Base-by-base conservation (phyloP, 83 land plant genomes). In the Picea abies region DNA sequence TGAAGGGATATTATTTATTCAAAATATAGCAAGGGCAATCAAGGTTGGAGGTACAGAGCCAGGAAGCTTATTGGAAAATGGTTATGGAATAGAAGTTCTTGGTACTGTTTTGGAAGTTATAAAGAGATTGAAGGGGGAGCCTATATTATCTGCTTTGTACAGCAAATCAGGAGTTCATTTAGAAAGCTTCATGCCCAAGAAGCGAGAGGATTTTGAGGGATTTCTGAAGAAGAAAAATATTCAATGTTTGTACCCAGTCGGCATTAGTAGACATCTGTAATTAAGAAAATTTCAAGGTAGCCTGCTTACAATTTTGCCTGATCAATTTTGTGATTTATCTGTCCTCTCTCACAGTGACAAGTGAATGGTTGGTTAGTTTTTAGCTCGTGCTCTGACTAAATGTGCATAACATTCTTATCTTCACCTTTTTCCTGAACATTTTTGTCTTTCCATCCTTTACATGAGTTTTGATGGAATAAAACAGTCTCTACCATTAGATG, bases 1-100 rank as follows among this genome's bases (percentile, higher is more conserved):
- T 26, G 92, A 86, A 44, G 83, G 88, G 37, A 84, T 95, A 20
- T 73, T 91, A 5, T 35, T 93, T 17, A 71, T 97, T 41, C 49
- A 56, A 19, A 91, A 92, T 35, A 82, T 97, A 19, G 92, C 92
- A 11, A 84, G 64, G 19, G 25, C 89, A 61, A 52, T 97, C 49
- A 76, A 76, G 79, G 89, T 84, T 64, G 93, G 92, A 22, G 94
- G 94, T 6, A 87, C 85, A 52, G 94, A 88, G 49, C 90, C 90
- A 22, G 93, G 95, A 3, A 56, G 87, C 12, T 88, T 90, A 10
- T 72, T 32, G 20, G 87, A 90, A 63, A 60, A 22, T 52, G 95
- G 96, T 66, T 77, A 85, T 78, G 97, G 93, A 39, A 87, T 88
- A 19, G 66, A 58, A 32, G 81, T 84, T 14, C 66, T 87, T 60